Base-by-base conservation (phyloP, 345 rosid genomes). In the Physaria fendleri region DNA sequence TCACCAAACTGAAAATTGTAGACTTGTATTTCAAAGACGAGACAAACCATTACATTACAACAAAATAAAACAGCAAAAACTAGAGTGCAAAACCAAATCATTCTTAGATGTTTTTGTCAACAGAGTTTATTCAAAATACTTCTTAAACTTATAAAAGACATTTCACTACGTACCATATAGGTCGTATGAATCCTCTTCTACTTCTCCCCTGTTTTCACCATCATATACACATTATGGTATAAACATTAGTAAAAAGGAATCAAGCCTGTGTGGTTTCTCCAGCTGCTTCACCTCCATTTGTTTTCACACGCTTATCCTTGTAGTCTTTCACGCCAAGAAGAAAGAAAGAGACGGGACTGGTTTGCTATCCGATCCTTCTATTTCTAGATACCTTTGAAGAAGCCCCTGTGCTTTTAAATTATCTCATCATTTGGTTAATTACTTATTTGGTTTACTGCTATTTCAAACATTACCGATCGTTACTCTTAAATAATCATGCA, bases 271-370 rank as follows among this genome's bases (percentile, higher is more conserved):
- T 73, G 6, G 85, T 78, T 74, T 79, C 69, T 50, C 73, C 85
- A 0, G 64, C 60, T n/a, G 74, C 72, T 17, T 71, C 52, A 53
- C 13, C 46, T 30, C 22, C 71, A 40, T 54, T 79, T 34, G 61
- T 9, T 51, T 79, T 82, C 25, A 69, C 62, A 23, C 68, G 92
- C 62, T 90, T 93, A 22, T 82, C 79, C 63, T 93, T 78, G 30
- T 80, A 85, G 60, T 94, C 93, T 73, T 87, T 85, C 8, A 90
- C 25, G 17, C 24, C 16, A 23, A 46, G 3, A 39, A 24, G 40
- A 29, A 5, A 30, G 49, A 22, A 10, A 10, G 42, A 13, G 14
- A 4, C 8, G 2, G 17, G 18, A 41, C 12, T 0, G 8, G 22
- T 40, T 39, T 56, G 37, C 11, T 5, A 24, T 39, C 22, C 16